Evolutionary conservation across 176 grass and related monocot species (phyloP).

Genomic region (Tuctoria greenei): DNA sequence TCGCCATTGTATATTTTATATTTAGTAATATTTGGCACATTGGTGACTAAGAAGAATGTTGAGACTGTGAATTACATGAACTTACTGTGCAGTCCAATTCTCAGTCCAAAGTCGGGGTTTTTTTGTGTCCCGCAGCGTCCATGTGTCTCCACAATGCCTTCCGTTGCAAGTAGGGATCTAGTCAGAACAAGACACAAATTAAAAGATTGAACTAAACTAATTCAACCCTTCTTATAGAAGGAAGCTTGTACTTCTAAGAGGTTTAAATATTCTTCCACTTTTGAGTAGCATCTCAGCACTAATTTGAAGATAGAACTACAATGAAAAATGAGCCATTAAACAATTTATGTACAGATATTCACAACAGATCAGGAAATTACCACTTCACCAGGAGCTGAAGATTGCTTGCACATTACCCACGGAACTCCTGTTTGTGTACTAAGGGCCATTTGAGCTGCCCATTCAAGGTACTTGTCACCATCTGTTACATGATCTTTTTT

Average conservation of each 20-base stretch:
- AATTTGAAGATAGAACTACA: neutral
- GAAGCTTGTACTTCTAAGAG: neutral
- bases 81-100: slow-evolving; percentile 99
- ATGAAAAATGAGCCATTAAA: slow-evolving; percentile 5
- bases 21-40: neutral
- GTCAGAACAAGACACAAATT: slow-evolving; percentile 21
- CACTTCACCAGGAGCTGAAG: slow-evolving; percentile 73
- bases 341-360: slow-evolving; percentile 22
- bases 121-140: slow-evolving; percentile 47
- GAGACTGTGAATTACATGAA: slow-evolving; percentile 43
- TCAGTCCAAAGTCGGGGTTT: slow-evolving; percentile 84
- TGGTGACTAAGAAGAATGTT: slow-evolving; percentile 21
- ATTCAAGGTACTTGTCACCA: slow-evolving; percentile 60
- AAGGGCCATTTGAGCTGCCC: slow-evolving; percentile 76
- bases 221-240: neutral
- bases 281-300: neutral
- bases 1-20: slow-evolving; percentile 7
- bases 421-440: slow-evolving; percentile 62
- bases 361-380: slow-evolving; percentile 50
- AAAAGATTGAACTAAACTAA: neutral
- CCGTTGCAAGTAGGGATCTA: slow-evolving; percentile 96
- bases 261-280: neutral
- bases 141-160: slow-evolving; percentile 95
- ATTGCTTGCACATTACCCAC: slow-evolving; percentile 95
- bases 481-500: slow-evolving; percentile 48